Evolutionary conservation across 441 rosid genomes (phyloP).

Genomic region (Raphanus hybrid): DNA sequence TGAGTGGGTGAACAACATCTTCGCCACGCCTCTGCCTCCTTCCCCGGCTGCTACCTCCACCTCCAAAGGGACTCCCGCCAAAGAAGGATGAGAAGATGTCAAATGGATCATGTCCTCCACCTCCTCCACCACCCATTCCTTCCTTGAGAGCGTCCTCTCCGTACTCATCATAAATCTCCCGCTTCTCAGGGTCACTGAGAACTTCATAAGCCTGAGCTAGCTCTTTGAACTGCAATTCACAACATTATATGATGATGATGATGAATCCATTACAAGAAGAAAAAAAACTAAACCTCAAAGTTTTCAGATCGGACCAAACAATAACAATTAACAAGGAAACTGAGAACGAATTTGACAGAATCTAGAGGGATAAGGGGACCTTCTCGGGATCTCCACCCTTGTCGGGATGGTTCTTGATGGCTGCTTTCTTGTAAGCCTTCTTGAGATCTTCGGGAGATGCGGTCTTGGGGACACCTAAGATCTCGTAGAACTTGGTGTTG

Average conservation of each 20-base stretch:
- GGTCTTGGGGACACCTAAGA: conserved; percentile 68
- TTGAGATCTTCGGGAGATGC: conserved; percentile 73
- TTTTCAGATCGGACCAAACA: conserved; percentile 29
- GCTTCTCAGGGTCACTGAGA: conserved; percentile 86
- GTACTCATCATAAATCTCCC: conserved; percentile 88
- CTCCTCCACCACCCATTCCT: conserved; percentile 77
- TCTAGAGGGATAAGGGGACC: background rate
- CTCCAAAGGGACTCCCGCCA: conserved; percentile 33
- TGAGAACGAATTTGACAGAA: no score
- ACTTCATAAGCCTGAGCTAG: conserved; percentile 96
- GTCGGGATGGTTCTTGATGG: conserved; percentile 28
- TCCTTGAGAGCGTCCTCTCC: conserved; percentile 97
- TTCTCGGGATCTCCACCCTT: conserved; percentile 4
- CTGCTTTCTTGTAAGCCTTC: conserved; percentile 79
- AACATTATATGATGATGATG: no score
- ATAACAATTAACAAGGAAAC: no score
- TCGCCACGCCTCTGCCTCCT: background rate
- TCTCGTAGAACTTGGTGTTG: conserved; percentile 69
- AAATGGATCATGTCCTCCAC: conserved; percentile 70
- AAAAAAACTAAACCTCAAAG: background rate
- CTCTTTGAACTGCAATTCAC: conserved; percentile 73
- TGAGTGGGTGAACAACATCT: background rate
- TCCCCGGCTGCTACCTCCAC: conserved; percentile 3
- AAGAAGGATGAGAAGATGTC: conserved; percentile 86
- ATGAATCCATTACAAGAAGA: no score